Evolutionary conservation across 2,329 filamentous ascomycete genomes (phyloP).

Genomic region (Colletotrichum lupini): DNA sequence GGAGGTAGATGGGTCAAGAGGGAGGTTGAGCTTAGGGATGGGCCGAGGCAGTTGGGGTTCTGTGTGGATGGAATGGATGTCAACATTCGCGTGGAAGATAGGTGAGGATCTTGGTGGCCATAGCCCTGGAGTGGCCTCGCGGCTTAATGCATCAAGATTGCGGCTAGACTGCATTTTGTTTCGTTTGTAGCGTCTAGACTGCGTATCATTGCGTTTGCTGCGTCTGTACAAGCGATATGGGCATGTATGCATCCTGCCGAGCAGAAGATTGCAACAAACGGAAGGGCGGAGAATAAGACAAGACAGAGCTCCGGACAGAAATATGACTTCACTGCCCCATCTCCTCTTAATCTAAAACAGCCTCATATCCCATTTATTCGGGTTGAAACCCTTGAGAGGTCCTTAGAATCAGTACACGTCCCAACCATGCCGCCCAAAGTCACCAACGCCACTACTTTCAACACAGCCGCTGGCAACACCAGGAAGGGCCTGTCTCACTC

Average conservation of each 20-base stretch:
- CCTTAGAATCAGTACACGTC: no score
- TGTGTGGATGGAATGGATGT: slow-evolving; percentile 81
- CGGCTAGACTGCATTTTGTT: not conserved
- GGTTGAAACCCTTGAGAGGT: not conserved
- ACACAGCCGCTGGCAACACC: not conserved
- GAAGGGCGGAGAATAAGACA: not conserved
- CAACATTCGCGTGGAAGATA: slow-evolving; percentile 75
- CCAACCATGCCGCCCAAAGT: not conserved
- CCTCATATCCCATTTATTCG: no score
- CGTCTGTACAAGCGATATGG: not conserved
- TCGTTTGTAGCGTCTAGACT: not conserved
- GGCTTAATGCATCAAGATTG: slow-evolving; percentile 2
- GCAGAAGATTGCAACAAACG: not conserved
- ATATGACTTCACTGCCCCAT: not conserved
- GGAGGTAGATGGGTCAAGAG: slow-evolving; percentile 76
- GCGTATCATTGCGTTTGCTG: slow-evolving; percentile 1
- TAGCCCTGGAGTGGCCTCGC: not conserved
- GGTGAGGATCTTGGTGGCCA: slow-evolving; percentile 21
- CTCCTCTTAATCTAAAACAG: not conserved
- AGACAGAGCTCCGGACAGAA: not conserved
- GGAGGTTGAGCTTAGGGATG: slow-evolving; percentile 83
- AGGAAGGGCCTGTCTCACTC: slow-evolving; percentile 30
- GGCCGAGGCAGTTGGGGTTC: slow-evolving; percentile 84
- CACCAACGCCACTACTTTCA: not conserved
- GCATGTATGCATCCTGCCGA: slow-evolving; percentile 8